Conservation (phyloP, 768 basidiomycete genomes). For the Lentinula sp. region DNA sequence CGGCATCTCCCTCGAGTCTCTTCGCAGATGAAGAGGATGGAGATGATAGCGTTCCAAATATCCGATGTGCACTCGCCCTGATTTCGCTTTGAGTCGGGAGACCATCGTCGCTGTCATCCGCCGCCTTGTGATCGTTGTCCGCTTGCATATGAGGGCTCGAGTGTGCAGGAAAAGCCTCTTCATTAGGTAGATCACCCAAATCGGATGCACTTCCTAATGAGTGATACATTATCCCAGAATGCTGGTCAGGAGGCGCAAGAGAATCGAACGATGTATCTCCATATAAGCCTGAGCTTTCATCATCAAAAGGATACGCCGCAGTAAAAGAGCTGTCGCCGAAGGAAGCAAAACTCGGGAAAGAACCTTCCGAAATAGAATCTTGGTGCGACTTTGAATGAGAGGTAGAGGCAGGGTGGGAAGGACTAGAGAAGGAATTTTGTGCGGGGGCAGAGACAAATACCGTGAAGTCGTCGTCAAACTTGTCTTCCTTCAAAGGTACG, state of each 20-base stretch:
- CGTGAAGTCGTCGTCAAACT: conserved; percentile 79
- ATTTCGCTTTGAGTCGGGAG: conserved; percentile 48
- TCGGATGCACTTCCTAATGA: conserved; percentile 58
- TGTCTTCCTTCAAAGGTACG: conserved; percentile 9
- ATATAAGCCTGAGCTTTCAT: not conserved
- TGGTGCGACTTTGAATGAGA: not conserved
- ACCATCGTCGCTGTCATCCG: conserved; percentile 25
- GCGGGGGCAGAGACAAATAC: conserved; percentile 63
- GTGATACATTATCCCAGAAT: conserved; percentile 31
- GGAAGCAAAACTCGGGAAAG: not conserved
- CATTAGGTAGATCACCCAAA: conserved; percentile 39
- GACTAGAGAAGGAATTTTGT: not conserved
- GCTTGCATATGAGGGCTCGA: conserved; percentile 7
- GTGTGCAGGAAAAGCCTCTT: conserved; percentile 7
- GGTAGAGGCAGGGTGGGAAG: not conserved
- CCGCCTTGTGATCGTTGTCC: conserved; percentile 3
- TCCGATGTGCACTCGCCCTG: conserved; percentile 36
- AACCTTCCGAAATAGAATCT: not conserved
- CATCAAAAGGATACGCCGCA: not conserved
- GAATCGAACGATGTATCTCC: conserved; percentile 15
- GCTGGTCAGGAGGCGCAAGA: conserved; percentile 9
- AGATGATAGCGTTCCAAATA: conserved; percentile 35
- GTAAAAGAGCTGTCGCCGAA: not conserved
- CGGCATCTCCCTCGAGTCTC: not conserved
- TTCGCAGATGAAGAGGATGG: not conserved